Evolutionary conservation across 495 filamentous ascomycete species (phyloP), one percentile per base, ranked within the genome.

Genomic region (Pyronema domesticum): DNA sequence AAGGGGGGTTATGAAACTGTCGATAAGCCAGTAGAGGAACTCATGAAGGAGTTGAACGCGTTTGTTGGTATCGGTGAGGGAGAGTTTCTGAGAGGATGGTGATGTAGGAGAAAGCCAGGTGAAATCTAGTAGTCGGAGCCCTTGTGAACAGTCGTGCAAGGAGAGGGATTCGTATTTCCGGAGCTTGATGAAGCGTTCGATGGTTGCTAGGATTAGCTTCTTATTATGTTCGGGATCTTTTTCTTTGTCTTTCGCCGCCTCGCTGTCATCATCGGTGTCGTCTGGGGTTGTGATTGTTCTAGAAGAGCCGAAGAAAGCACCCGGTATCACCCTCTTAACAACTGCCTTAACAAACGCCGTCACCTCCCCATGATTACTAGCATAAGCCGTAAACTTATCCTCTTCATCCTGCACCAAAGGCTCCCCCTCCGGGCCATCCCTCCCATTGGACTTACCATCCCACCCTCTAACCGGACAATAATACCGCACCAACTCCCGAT

Each of bases 281-380:
- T 30, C 23, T 30, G 23, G 2, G 23, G 23, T 30, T 30, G 5
- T 30, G 5, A 5, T 30, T 30, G 23, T 30, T 30, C 23, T 30
- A 30, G 1, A 30, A 30, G 2, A 30, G 0, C 89, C 91, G 76
- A 82, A 94, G 54, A 94, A 86, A 8, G 70, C 77, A 8, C 69
- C 68, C 1, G 91, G 89, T 34, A 98, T 75, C n/a, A 95, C 68
- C 42, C 76, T 83, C 9, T 69, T 70, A 5, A 95, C 60, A 3
- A 83, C 80, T 7, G 86, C 81, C 51, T 83, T 80, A 62, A 88
- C 94, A 63, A 94, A 96, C 3, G 89, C 84, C 5, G 91, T 94
- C 9, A 95, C 80, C 17, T 77, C 73, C 0, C 83, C 70, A 3
- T 71, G 55, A 1, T 86, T 76, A 6, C 80, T 88, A 3, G 87